These are phyloP conservation scores for Geotrichum candidum DNA, from an alignment of 1,139 yeast genomes.

Conservation along the genomic window DNA sequence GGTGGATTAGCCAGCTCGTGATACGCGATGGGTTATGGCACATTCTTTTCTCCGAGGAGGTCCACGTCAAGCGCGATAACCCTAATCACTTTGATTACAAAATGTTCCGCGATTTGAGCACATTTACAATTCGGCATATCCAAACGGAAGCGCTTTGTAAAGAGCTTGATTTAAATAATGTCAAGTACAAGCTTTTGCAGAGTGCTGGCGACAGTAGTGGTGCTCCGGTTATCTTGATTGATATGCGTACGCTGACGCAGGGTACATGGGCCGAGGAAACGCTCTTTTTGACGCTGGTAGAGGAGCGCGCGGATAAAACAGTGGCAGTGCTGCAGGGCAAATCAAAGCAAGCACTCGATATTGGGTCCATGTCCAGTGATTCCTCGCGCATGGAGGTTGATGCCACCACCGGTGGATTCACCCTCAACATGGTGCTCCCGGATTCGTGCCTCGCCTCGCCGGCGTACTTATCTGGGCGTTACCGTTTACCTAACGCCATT, in stretches of 20 bases:
- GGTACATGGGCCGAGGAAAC: slow-evolving; percentile 29
- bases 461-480: slow-evolving; percentile 3
- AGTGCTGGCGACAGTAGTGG: slow-evolving; percentile 13
- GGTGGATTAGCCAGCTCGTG: slow-evolving; percentile 32
- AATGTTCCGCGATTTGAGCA: slow-evolving; percentile 26
- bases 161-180: slow-evolving; percentile 24
- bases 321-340: slow-evolving; percentile 27
- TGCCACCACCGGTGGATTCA: slow-evolving; percentile 24
- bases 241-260: slow-evolving; percentile 21
- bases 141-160: slow-evolving; percentile 26
- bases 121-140: slow-evolving; percentile 27
- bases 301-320: slow-evolving; percentile 11
- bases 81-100: slow-evolving; percentile 21
- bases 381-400: slow-evolving; percentile 25
- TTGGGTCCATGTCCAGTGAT: slow-evolving; percentile 21
- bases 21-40: slow-evolving; percentile 30
- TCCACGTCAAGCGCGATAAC: slow-evolving; percentile 22
- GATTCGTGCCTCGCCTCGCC: slow-evolving; percentile 13
- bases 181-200: slow-evolving; percentile 25
- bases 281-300: slow-evolving; percentile 18
- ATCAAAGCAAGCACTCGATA: slow-evolving; percentile 21
- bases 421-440: slow-evolving; percentile 18
- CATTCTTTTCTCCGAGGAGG: slow-evolving; percentile 27
- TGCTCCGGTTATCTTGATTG: slow-evolving; percentile 25
- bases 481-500: neutral